Percentiles rank a stretch among this genome's conserved stretches.
These are phyloP conservation scores for Hymenoscyphus salicellus DNA, from an alignment of 2,329 filamentous ascomycete genomes.

Conservation along the genomic window DNA sequence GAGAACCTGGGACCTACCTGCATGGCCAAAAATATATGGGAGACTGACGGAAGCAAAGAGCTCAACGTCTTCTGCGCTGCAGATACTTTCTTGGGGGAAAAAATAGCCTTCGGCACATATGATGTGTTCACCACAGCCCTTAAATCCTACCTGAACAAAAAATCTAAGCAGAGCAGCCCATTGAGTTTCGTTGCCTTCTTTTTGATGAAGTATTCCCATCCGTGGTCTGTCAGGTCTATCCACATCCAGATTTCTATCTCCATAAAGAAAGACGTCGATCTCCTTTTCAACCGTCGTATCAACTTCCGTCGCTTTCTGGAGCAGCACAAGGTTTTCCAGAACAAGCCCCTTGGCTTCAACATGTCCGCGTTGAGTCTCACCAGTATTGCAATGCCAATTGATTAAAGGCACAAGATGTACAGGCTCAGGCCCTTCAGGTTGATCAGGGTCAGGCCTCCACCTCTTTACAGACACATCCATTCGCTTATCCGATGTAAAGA, in stretches of 20 bases:
- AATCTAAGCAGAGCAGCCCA: not conserved
- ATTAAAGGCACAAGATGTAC: not conserved
- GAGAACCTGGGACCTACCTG: no score
- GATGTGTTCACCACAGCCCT: not conserved
- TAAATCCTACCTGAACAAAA: not conserved
- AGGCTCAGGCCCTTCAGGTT: not conserved
- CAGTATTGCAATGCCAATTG: not conserved
- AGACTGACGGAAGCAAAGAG: not conserved
- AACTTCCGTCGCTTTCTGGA: not conserved
- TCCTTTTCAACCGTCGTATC: not conserved
- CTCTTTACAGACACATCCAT: not conserved
- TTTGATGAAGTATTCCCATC: not conserved
- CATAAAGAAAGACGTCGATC: not conserved
- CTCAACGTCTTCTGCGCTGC: not conserved
- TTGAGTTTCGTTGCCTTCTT: not conserved
- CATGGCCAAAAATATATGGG: not conserved
- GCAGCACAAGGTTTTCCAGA: not conserved
- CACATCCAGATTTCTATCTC: not conserved
- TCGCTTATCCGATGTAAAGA: not conserved
- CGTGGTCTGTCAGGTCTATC: not conserved
- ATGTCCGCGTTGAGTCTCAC: not conserved
- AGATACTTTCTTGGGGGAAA: not conserved
- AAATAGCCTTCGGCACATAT: not conserved
- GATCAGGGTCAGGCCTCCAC: not conserved
- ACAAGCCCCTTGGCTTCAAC: not conserved